Conservation (phyloP, 257 asterid genomes). For the Nicotiana knightiana region DNA sequence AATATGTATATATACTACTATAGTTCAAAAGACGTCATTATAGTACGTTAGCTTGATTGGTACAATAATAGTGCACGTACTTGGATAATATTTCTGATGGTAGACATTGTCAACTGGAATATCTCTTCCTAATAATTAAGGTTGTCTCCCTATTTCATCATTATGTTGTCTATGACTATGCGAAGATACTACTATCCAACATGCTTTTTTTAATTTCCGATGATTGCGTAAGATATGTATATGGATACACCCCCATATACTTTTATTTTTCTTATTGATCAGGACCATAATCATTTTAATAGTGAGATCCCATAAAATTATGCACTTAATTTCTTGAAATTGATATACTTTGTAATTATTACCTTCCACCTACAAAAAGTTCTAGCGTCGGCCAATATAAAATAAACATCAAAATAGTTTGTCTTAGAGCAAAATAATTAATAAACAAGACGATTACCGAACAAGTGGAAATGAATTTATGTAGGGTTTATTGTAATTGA, state of each 20-base stretch:
- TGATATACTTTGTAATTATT: background rate
- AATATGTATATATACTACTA: background rate
- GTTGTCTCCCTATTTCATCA: slow-evolving; percentile 14
- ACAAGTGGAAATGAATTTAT: background rate
- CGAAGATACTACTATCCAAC: background rate
- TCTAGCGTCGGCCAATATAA: background rate
- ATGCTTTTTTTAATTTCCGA: background rate
- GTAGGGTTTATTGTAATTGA: background rate
- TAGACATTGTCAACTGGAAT: slow-evolving; percentile 5
- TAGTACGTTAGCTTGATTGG: background rate
- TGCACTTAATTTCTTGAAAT: background rate
- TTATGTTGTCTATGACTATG: background rate
- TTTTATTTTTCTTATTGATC: background rate
- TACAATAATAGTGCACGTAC: background rate
- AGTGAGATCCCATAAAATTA: background rate
- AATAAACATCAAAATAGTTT: background rate
- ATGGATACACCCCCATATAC: background rate
- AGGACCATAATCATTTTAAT: background rate
- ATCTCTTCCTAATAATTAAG: slow-evolving; percentile 8
- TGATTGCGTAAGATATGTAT: background rate
- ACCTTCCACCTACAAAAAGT: background rate
- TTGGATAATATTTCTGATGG: background rate
- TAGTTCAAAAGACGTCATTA: background rate
- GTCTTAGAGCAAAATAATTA: background rate
- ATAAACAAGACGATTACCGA: background rate